phyloP scores from a whole-genome alignment of 2,329 filamentous ascomycete species.

The Nannizzia gypsea region DNA sequence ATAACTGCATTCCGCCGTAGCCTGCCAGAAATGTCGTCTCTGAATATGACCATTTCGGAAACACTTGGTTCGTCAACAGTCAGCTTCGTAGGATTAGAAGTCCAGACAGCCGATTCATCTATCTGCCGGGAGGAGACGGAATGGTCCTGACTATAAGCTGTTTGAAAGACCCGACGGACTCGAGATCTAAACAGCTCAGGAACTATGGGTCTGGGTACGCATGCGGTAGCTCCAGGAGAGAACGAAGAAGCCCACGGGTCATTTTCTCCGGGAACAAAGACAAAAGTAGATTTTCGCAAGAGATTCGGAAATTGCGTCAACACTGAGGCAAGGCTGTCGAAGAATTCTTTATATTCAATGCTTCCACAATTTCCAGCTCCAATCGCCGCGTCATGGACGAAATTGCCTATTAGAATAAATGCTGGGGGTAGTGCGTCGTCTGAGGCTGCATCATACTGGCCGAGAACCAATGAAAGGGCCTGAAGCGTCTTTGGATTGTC shows the following conservation, averaged over 20 bases:
- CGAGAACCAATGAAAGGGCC: slow-evolving; percentile 67
- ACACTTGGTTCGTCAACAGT: slow-evolving; percentile 63
- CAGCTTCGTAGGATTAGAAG: slow-evolving; percentile 72
- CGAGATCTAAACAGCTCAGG: slow-evolving; percentile 85
- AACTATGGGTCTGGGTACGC: slow-evolving; percentile 43
- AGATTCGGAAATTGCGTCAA: slow-evolving; percentile 74
- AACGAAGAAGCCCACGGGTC: slow-evolving; percentile 94
- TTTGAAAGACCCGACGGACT: slow-evolving; percentile 65
- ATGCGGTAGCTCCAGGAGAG: slow-evolving; percentile 37
- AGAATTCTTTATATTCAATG: slow-evolving; percentile 94
- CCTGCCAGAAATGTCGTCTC: slow-evolving; percentile 74
- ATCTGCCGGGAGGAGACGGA: slow-evolving; percentile 22
- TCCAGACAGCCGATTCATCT: slow-evolving; percentile 60
- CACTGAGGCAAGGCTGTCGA: slow-evolving; percentile 72
- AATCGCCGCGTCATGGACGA: slow-evolving; percentile 49
- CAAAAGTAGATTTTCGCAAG: slow-evolving; percentile 66
- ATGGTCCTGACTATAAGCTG: slow-evolving; percentile 45
- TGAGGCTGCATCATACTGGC: slow-evolving; percentile 56
- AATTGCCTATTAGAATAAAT: slow-evolving; percentile 80
- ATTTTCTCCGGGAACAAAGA: slow-evolving; percentile 92
- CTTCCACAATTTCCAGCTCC: slow-evolving; percentile 68
- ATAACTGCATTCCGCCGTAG: slow-evolving; percentile 65
- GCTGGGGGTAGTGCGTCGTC: slow-evolving; percentile 57
- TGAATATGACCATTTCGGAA: slow-evolving; percentile 68
- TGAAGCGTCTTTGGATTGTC: slow-evolving; percentile 72